Conservation (phyloP, 2,329 filamentous ascomycete species). For the Aspergillus sp. region DNA sequence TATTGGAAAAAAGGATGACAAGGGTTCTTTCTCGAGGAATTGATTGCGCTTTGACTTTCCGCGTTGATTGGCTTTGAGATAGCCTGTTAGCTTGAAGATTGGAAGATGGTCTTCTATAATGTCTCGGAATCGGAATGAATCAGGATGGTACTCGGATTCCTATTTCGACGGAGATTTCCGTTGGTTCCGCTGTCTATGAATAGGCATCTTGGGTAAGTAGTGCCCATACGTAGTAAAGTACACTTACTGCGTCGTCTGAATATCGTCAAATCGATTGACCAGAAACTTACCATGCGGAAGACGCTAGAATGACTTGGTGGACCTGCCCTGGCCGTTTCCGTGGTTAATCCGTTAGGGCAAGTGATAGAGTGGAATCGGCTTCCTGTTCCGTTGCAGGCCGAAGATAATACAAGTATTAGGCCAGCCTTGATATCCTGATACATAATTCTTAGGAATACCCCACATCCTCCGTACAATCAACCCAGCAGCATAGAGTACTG, state of each 20-base stretch:
- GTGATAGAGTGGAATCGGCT: not conserved
- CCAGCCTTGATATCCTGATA: not conserved
- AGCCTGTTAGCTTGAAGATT: not conserved
- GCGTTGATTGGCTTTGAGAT: not conserved
- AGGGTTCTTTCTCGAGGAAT: not conserved
- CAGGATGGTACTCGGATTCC: not conserved
- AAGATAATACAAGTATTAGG: too few species aligned
- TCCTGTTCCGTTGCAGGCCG: too few species aligned
- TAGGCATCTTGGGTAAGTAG: too few species aligned
- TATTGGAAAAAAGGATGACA: conserved; percentile 1
- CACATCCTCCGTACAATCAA: too few species aligned
- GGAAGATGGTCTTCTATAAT: not conserved
- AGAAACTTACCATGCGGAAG: too few species aligned
- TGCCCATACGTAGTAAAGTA: too few species aligned
- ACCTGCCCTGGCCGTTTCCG: not conserved
- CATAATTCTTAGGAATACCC: not conserved
- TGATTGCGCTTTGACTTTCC: not conserved
- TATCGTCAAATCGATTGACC: too few species aligned
- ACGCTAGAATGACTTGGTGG: not conserved
- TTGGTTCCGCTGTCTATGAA: too few species aligned
- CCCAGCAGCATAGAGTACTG: too few species aligned
- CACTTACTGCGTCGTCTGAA: too few species aligned
- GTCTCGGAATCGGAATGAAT: not conserved
- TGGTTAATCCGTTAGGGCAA: not conserved
- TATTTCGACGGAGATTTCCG: too few species aligned